phyloP scores from a whole-genome alignment of 768 basidiomycete species.

The Ramaria rubella region DNA sequence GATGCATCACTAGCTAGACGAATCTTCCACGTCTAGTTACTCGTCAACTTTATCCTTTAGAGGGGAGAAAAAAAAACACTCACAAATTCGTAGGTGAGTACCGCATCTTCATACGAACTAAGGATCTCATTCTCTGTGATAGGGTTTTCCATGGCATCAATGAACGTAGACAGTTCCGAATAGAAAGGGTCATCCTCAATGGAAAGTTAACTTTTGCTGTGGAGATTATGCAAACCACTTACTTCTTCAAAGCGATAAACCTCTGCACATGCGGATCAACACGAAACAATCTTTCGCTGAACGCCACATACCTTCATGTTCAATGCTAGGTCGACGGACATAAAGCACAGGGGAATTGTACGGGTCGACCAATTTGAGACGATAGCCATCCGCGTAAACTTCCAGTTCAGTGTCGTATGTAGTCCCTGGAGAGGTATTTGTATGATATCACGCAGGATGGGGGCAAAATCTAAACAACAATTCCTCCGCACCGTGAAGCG shows the following conservation, averaged over 20 bases:
- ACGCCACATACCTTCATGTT: constrained; percentile 14
- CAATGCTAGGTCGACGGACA: constrained; percentile 29
- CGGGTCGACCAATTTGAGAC: constrained; percentile 31
- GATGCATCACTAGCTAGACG: too few relatives aligned
- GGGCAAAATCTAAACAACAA: neutral
- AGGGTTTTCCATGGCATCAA: constrained; percentile 35
- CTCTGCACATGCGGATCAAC: neutral
- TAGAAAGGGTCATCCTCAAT: constrained; percentile 25
- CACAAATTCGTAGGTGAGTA: constrained; percentile 33
- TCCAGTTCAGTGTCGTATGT: constrained; percentile 42
- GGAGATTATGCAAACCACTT: neutral
- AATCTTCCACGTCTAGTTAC: too few relatives aligned
- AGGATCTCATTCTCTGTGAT: constrained; percentile 29
- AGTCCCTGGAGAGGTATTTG: constrained; percentile 12
- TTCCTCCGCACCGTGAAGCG: constrained; percentile 45
- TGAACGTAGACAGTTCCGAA: constrained; percentile 35
- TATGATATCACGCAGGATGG: neutral
- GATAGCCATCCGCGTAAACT: constrained; percentile 43
- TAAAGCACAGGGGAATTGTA: constrained; percentile 43
- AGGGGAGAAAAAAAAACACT: neutral
- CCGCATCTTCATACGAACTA: constrained; percentile 37
- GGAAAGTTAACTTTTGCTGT: constrained; percentile 7
- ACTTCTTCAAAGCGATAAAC: neutral
- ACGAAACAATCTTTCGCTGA: neutral
- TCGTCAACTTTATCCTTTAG: too few relatives aligned